A percentile compares a stretch with the other conserved stretches of the same genome.
These are phyloP conservation scores for Puccinia coronata DNA, from an alignment of 1,284 basidiomycete genomes.

Conservation along the genomic window DNA sequence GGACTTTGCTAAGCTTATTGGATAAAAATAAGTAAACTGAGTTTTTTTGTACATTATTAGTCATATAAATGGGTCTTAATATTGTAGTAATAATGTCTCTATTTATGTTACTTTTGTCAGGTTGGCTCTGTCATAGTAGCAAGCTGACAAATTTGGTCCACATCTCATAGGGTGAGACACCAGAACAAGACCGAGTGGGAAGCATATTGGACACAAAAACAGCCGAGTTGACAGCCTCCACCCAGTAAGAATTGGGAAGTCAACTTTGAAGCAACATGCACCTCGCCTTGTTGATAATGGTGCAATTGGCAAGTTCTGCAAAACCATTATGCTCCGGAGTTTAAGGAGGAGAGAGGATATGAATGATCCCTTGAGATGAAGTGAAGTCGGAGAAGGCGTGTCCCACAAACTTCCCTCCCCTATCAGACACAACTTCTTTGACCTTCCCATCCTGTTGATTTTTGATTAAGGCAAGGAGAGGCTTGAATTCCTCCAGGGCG, in stretches of 20 bases:
- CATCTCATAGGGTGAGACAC: not conserved
- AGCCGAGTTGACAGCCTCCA: slow-evolving; percentile 56
- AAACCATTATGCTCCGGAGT: slow-evolving; percentile 59
- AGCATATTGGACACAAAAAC: slow-evolving; percentile 59
- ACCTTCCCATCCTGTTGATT: not conserved
- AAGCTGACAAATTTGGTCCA: too few species aligned
- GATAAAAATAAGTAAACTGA: too few species aligned
- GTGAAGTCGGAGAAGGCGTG: slow-evolving; percentile 55
- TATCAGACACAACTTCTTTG: slow-evolving; percentile 53
- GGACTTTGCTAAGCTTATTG: too few species aligned
- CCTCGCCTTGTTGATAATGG: slow-evolving; percentile 54
- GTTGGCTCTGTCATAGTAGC: too few species aligned
- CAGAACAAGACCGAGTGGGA: slow-evolving; percentile 20
- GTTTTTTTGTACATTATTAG: too few species aligned
- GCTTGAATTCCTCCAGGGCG: not conserved
- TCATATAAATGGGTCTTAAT: too few species aligned
- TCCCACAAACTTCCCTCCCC: slow-evolving; percentile 57
- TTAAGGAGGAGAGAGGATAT: slow-evolving; percentile 59
- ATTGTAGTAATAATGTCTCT: too few species aligned
- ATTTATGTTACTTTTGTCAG: too few species aligned
- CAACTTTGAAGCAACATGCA: slow-evolving; percentile 55
- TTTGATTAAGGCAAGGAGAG: not conserved
- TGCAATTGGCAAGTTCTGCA: slow-evolving; percentile 56
- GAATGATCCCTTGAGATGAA: slow-evolving; percentile 55
- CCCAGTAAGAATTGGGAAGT: slow-evolving; percentile 58